Percentiles rank a stretch among this genome's conserved stretches.
These are phyloP conservation scores for Amauroascus verrucosus DNA, from an alignment of 2,329 filamentous ascomycete genomes.

Conservation along the genomic window DNA sequence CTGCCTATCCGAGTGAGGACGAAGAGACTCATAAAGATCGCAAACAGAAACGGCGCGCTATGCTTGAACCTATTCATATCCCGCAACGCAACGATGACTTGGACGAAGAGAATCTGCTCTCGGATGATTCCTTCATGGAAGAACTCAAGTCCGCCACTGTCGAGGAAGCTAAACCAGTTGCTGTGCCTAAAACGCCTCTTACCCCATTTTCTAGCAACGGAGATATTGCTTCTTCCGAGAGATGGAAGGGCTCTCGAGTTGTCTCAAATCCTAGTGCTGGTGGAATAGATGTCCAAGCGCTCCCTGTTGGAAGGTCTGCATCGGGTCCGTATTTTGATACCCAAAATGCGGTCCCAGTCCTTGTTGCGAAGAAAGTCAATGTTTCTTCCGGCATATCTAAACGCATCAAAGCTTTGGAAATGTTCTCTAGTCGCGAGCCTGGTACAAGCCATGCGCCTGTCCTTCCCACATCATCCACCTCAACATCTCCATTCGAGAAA, in stretches of 20 bases:
- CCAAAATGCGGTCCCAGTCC: conserved; percentile 31
- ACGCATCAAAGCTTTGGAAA: conserved; percentile 86
- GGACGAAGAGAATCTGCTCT: conserved; percentile 35
- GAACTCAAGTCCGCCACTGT: conserved; percentile 73
- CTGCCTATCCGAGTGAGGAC: conserved; percentile 16
- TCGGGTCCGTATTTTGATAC: conserved; percentile 29
- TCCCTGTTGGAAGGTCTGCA: conserved; percentile 29
- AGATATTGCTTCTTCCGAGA: conserved; percentile 23
- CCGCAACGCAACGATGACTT: conserved; percentile 30
- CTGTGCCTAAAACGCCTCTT: conserved; percentile 73
- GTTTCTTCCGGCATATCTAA: conserved; percentile 86
- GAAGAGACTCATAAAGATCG: conserved; percentile 24
- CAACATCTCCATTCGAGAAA: conserved; percentile 50
- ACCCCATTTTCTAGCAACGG: conserved; percentile 46
- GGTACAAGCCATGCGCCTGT: conserved; percentile 24
- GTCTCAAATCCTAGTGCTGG: conserved; percentile 33
- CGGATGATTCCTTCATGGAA: conserved; percentile 71
- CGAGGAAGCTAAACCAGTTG: conserved; percentile 70
- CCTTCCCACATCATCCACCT: conserved; percentile 27
- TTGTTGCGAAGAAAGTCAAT: conserved; percentile 63
- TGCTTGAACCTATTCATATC: conserved; percentile 45
- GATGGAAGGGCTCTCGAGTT: conserved; percentile 31
- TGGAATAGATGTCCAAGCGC: conserved; percentile 24
- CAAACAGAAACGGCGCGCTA: conserved; percentile 28
- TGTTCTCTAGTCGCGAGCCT: conserved; percentile 50